These are phyloP conservation scores for Marsdenia floribunda DNA, from an alignment of 257 asterid species.

Conservation along the genomic window DNA sequence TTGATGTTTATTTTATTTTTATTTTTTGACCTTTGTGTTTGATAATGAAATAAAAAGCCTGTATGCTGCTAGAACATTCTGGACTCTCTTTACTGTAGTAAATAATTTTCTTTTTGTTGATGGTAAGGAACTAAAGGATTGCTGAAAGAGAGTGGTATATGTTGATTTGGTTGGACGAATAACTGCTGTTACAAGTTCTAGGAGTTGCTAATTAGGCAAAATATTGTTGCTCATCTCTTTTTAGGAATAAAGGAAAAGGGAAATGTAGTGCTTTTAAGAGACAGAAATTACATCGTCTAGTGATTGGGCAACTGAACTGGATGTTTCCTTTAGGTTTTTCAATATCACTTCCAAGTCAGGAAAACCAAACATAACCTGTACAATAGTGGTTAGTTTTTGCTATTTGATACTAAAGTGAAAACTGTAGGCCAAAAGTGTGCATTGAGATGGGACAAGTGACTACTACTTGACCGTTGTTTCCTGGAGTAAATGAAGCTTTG, in stretches of 20 bases:
- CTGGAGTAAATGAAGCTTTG: neutral
- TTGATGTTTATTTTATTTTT: neutral
- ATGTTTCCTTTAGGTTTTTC: neutral
- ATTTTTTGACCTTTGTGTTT: neutral
- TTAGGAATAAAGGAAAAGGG: neutral
- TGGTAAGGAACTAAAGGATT: neutral
- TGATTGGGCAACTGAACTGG: neutral
- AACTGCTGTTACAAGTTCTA: neutral
- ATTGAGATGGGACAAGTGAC: neutral
- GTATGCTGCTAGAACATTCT: neutral
- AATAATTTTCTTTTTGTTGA: neutral
- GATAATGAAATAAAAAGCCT: neutral
- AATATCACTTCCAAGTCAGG: neutral
- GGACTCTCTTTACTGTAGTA: neutral
- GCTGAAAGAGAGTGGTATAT: neutral
- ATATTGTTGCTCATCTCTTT: neutral
- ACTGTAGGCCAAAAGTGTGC: neutral
- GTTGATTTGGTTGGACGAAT: neutral
- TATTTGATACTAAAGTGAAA: neutral
- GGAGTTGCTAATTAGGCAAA: neutral
- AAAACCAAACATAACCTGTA: neutral
- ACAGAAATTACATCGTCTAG: neutral
- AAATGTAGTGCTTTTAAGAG: neutral
- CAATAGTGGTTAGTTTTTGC: neutral
- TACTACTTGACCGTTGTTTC: neutral